Conservation (phyloP, 768 basidiomycete species). For the Psilocybe cyanescens region DNA sequence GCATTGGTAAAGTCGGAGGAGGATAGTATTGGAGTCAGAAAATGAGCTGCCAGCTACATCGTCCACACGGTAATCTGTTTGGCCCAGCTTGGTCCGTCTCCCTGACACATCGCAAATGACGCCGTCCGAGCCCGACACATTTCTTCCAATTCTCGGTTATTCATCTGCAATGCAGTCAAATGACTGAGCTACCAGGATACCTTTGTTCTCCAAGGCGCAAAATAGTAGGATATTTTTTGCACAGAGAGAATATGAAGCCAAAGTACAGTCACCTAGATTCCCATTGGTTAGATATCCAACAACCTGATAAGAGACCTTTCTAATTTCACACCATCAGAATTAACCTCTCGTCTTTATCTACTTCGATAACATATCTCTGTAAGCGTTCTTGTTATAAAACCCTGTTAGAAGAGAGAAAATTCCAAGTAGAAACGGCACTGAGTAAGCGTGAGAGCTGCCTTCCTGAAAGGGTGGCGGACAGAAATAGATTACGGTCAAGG, state of each 20-base stretch:
- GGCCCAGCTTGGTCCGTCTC: constrained; percentile 7
- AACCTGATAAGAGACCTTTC: too few species aligned
- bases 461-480: not conserved
- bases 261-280: too few species aligned
- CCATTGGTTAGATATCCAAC: too few species aligned
- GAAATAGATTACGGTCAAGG: not conserved
- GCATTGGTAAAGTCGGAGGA: constrained; percentile 45
- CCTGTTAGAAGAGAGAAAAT: not conserved
- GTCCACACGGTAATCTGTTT: constrained; percentile 22
- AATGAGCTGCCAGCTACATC: constrained; percentile 14
- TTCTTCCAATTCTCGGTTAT: not conserved
- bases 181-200: too few species aligned
- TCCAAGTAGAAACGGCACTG: not conserved
- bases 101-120: not conserved
- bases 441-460: not conserved
- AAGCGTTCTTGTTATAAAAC: too few species aligned
- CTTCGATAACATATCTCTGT: too few species aligned
- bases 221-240: too few species aligned
- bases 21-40: constrained; percentile 1
- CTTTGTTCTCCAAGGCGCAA: too few species aligned
- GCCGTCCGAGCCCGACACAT: not conserved
- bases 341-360: too few species aligned
- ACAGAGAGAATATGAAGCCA: too few species aligned
- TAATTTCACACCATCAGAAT: too few species aligned
- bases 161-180: too few species aligned